Base-by-base conservation (phyloP, 108 stramenopile species). In the Chaetoceros tenuissimus region DNA sequence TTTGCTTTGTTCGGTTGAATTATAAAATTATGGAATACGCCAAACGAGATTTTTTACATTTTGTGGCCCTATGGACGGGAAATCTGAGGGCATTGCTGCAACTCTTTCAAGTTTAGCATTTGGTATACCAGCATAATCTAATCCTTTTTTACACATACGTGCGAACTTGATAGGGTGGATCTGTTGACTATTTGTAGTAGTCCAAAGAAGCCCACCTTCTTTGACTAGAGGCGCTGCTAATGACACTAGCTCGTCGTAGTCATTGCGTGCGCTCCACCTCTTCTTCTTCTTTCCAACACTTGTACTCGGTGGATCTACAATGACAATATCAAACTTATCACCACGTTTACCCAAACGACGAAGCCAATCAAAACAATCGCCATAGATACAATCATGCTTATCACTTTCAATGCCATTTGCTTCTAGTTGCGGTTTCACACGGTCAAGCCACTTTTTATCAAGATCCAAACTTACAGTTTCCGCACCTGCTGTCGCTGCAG, bases 301-400 rank as follows among this genome's bases (percentile, higher is more conserved):
- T 20, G 85, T 76, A 51, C 79, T 82, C 0, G 89, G 89, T 57
- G 89, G 89, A 67, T 91, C 89, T 8, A 92, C 57, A 56, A 87
- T 92, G 8, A 92, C 89, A 43, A 87, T 78, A 60, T 92, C 89
- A 62, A 77, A 91, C 51, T 70, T 78, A 55, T 91, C 89, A 53
- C 84, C 84, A 59, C 89, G 73, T 34, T 83, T 91, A 18, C 68
- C 72, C 1, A 91, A 68, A 20, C 80, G 75, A 48, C 58, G 61
- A 3, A 91, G 77, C 89, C 89, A 91, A 44, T 84, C 85, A 70
- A 91, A 91, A 73, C 87, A 85, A 64, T 91, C 89, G 16, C 89
- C 89, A 66, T 81, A 91, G 27, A 91, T 85, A 45, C 72, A 71
- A 57, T 87, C 89, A 51, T 91, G 89, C 30, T 72, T 63, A 46